Percentiles rank a stretch among this genome's conserved stretches.
Evolutionary conservation across 129 eudicot genomes (phyloP).

Genomic region (Pseudognaphalium luteoalbum): DNA sequence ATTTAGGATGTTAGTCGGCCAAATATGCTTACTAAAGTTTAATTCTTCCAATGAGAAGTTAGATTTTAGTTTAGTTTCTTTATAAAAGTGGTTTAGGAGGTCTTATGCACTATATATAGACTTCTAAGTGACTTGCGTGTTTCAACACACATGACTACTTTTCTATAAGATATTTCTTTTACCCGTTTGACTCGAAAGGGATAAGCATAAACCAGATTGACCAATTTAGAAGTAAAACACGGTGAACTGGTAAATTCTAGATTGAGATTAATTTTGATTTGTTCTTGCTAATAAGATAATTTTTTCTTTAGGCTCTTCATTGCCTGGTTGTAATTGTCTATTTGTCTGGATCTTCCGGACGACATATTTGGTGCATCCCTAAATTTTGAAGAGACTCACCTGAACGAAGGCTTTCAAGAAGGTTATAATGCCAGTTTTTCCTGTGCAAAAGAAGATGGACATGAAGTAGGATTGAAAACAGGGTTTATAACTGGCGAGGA

Average conservation of each 20-base stretch:
- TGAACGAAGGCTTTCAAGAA: slow-evolving; percentile 35
- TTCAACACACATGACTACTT: neutral
- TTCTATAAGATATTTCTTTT: neutral
- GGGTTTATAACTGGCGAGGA: slow-evolving; percentile 79
- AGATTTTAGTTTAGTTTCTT: no score
- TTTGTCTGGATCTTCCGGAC: slow-evolving; percentile 23
- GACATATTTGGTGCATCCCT: slow-evolving; percentile 51
- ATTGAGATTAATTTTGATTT: neutral
- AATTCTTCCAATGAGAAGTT: neutral
- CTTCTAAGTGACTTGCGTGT: neutral
- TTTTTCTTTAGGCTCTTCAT: neutral
- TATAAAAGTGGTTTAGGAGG: neutral
- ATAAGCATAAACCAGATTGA: neutral
- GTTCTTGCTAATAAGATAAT: neutral
- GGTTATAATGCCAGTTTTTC: slow-evolving; percentile 63
- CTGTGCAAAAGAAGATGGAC: slow-evolving; percentile 67
- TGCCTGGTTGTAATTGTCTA: neutral
- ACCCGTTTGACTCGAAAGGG: neutral
- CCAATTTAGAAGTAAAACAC: neutral
- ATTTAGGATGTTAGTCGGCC: no score
- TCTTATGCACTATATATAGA: neutral
- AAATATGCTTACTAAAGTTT: neutral
- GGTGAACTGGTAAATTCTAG: neutral
- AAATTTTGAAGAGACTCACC: slow-evolving; percentile 28
- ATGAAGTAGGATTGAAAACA: slow-evolving; percentile 60